These are phyloP conservation scores for Carex arenaria DNA, from an alignment of 202 grass and related monocot species.

Conservation along the genomic window DNA sequence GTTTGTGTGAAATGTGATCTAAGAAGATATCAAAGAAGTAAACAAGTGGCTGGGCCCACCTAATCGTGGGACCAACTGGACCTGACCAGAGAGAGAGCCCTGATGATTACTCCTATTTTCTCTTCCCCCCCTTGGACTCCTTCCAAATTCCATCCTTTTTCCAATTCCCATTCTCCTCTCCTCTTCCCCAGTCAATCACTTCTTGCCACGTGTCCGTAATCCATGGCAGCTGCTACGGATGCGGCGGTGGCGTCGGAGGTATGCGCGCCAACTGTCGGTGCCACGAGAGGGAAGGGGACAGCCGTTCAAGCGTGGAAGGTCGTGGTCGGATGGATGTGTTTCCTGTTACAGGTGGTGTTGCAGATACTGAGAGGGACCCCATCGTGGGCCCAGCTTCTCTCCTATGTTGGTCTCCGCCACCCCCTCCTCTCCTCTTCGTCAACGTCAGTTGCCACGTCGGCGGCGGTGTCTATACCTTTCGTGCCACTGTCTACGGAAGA, in stretches of 20 bases:
- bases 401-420: slow-evolving; percentile 83
- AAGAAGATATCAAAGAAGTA: not conserved
- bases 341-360: slow-evolving; percentile 71
- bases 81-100: not conserved
- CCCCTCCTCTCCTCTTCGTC: slow-evolving; percentile 43
- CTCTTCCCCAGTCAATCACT: not conserved
- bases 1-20: not conserved
- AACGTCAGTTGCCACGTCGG: slow-evolving; percentile 26
- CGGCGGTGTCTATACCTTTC: slow-evolving; percentile 49
- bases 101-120: not conserved
- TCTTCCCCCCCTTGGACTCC: not conserved
- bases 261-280: slow-evolving; percentile 44
- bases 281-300: slow-evolving; percentile 51
- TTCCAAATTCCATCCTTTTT: slow-evolving; percentile 1
- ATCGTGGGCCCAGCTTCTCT: slow-evolving; percentile 75
- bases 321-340: slow-evolving; percentile 67
- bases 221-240: slow-evolving; percentile 28
- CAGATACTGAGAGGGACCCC: slow-evolving; percentile 92
- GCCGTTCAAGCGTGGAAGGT: slow-evolving; percentile 63
- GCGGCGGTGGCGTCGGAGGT: slow-evolving; percentile 54
- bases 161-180: not conserved
- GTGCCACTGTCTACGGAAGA: slow-evolving; percentile 61
- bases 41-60: not conserved
- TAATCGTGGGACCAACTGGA: slow-evolving; percentile 1
- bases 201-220: slow-evolving; percentile 4